Conservation (phyloP, 2,329 filamentous ascomycete genomes). For the Nemania sp. region DNA sequence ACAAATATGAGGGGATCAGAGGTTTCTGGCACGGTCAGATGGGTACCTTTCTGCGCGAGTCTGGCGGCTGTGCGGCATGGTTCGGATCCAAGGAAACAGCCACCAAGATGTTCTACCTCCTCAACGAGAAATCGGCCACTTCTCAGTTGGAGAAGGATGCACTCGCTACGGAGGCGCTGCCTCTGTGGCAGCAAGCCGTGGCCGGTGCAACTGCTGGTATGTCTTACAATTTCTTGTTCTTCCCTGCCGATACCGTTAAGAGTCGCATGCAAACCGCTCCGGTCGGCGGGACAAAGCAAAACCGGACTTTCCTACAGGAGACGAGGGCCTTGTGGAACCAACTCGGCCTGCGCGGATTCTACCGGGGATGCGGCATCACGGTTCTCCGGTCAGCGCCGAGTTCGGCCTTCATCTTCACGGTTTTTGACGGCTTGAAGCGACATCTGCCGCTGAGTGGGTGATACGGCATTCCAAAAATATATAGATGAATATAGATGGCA, state of each 20-base stretch:
- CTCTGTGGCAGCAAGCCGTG: slow-evolving; percentile 83
- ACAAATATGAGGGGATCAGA: slow-evolving; percentile 76
- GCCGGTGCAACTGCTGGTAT: slow-evolving; percentile 89
- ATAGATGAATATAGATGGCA: slow-evolving; percentile 28
- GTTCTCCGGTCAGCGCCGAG: slow-evolving; percentile 86
- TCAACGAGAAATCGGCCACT: slow-evolving; percentile 51
- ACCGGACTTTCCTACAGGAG: slow-evolving; percentile 73
- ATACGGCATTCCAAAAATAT: slow-evolving; percentile 1
- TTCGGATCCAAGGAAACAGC: slow-evolving; percentile 89
- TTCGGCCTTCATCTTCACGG: slow-evolving; percentile 97
- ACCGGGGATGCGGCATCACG: slow-evolving; percentile 94
- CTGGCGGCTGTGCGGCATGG: slow-evolving; percentile 92
- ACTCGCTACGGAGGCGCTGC: slow-evolving; percentile 60
- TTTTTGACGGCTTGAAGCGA: slow-evolving; percentile 85
- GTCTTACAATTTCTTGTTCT: slow-evolving; percentile 96
- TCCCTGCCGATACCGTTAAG: slow-evolving; percentile 96
- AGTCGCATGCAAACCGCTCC: slow-evolving; percentile 93
- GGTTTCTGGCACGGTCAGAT: slow-evolving; percentile 97
- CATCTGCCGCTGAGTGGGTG: slow-evolving; percentile 58
- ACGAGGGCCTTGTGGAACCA: slow-evolving; percentile 76
- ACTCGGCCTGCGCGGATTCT: slow-evolving; percentile 82
- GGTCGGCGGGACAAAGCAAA: slow-evolving; percentile 57
- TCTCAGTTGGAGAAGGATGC: slow-evolving; percentile 47
- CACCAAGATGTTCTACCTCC: slow-evolving; percentile 68
- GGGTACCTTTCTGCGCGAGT: slow-evolving; percentile 91